Evolutionary conservation across 2,329 filamentous ascomycete genomes (phyloP).

Genomic region (Phyllachora maydis): DNA sequence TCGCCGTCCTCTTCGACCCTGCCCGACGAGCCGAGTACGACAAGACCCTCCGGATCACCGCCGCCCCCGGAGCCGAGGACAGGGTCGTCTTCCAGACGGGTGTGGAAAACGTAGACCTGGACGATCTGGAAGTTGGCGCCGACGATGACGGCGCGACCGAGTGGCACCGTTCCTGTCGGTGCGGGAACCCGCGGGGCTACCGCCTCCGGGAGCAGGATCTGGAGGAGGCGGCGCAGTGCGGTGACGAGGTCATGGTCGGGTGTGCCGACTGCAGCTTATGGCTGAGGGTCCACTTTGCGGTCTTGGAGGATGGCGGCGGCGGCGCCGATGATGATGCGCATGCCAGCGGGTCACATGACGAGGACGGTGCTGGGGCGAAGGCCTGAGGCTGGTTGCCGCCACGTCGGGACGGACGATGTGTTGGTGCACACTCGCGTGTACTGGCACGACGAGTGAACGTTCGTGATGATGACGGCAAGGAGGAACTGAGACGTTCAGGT

Average conservation of each 20-base stretch:
- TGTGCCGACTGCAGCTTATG: constrained; percentile 47
- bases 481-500: too few relatives aligned
- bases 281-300: constrained; percentile 42
- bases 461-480: too few relatives aligned
- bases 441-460: too few relatives aligned
- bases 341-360: too few relatives aligned
- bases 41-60: constrained; percentile 17
- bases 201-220: constrained; percentile 36
- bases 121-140: constrained; percentile 39
- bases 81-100: constrained; percentile 28
- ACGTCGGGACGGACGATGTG: too few relatives aligned
- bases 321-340: too few relatives aligned
- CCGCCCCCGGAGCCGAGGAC: constrained; percentile 5
- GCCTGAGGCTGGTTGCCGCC: too few relatives aligned
- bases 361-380: too few relatives aligned
- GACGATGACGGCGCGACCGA: constrained; percentile 19
- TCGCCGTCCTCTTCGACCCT: constrained; percentile 29
- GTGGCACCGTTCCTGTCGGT: constrained; percentile 40
- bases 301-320: constrained; percentile 25
- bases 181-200: constrained; percentile 41
- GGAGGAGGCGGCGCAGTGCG: constrained; percentile 32
- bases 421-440: too few relatives aligned
- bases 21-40: constrained; percentile 31
- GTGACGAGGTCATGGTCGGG: constrained; percentile 41
- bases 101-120: constrained; percentile 42